phyloP scores from a whole-genome alignment of 495 filamentous ascomycete species.

The Penicillium antarcticum region DNA sequence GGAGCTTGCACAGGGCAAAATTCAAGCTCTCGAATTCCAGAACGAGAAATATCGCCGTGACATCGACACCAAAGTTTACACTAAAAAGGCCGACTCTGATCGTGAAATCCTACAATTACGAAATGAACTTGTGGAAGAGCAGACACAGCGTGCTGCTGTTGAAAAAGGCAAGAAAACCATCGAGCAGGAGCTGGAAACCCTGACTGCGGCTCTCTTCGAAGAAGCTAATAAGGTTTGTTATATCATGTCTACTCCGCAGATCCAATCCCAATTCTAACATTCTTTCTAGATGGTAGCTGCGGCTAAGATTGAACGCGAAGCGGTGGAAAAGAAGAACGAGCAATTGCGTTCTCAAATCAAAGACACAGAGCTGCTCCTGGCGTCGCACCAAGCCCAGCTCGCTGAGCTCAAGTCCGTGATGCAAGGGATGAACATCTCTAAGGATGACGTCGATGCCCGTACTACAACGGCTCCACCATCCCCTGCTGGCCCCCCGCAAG shows the following conservation, averaged over 20 bases:
- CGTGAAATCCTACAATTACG: constrained; percentile 68
- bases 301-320: constrained; percentile 67
- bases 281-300: constrained; percentile 78
- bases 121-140: constrained; percentile 62
- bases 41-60: constrained; percentile 68
- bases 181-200: constrained; percentile 79
- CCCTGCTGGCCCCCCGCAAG: constrained; percentile 45
- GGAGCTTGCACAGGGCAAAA: constrained; percentile 64
- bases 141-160: constrained; percentile 49
- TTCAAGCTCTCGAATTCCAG: constrained; percentile 65
- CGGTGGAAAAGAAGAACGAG: constrained; percentile 72
- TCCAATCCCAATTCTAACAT: constrained; percentile 24
- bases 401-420: constrained; percentile 86
- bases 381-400: constrained; percentile 90
- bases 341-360: constrained; percentile 73
- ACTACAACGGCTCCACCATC: constrained; percentile 65
- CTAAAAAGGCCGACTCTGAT: constrained; percentile 64
- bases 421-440: constrained; percentile 76
- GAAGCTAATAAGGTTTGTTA: constrained; percentile 78
- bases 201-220: constrained; percentile 89
- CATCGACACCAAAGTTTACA: constrained; percentile 67
- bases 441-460: constrained; percentile 62
- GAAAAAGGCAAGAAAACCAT: constrained; percentile 73
- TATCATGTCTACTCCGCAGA: neutral
- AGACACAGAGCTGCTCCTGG: constrained; percentile 82